Conservation (phyloP, 441 rosid species). For the Codiaeum variegatum region DNA sequence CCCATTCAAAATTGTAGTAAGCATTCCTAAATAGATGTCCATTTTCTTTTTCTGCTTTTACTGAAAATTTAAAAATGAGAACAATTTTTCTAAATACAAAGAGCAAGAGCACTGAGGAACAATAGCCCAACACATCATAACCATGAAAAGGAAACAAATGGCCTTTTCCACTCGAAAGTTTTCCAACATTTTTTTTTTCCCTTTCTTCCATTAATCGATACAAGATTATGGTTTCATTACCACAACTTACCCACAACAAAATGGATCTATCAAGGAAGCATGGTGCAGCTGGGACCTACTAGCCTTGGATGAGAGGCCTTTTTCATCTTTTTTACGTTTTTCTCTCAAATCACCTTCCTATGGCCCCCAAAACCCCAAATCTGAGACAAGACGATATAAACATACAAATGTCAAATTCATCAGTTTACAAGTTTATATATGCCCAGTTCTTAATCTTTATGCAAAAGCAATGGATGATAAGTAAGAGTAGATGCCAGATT, state of each 20-base stretch:
- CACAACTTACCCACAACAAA: conserved; percentile 8
- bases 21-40: not conserved
- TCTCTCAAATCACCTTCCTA: conserved; percentile 43
- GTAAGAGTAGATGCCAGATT: too few species aligned
- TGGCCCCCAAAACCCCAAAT: conserved; percentile 96
- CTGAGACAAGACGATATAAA: conserved; percentile 27
- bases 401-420: not conserved
- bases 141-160: not conserved
- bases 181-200: conserved; percentile 2
- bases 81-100: not conserved
- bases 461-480: not conserved
- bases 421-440: not conserved
- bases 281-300: not conserved
- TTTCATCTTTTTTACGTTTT: not conserved
- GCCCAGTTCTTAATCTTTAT: not conserved
- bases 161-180: not conserved
- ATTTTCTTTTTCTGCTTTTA: not conserved
- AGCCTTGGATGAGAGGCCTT: not conserved
- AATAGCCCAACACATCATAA: not conserved
- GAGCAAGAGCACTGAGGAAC: not conserved
- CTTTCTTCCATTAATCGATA: conserved; percentile 9
- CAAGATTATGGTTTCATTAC: conserved; percentile 23
- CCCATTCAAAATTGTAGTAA: not conserved
- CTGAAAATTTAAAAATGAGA: not conserved
- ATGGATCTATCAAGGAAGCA: conserved; percentile 17